phyloP scores from a whole-genome alignment of 345 rosid species.

The Aquilaria yunnanensis region DNA sequence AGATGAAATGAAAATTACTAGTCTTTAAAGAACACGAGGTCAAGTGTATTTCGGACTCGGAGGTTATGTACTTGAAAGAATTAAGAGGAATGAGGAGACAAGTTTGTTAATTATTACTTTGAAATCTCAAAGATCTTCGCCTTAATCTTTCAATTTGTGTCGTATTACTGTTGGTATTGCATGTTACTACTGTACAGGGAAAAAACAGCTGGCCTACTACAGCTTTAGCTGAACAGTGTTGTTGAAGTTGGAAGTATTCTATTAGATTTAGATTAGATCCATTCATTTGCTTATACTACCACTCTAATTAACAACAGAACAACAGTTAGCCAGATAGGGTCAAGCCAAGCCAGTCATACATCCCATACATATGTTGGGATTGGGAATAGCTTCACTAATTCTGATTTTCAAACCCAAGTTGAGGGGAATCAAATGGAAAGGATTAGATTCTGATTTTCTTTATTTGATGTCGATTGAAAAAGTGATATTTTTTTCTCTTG shows the following conservation, averaged over 20 bases:
- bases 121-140: constrained; percentile 10
- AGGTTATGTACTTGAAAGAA: constrained; percentile 14
- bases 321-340: background rate
- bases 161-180: background rate
- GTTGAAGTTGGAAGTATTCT: background rate
- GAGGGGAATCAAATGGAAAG: background rate
- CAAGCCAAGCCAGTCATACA: constrained; percentile 13
- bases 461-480: background rate
- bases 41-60: background rate
- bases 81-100: constrained; percentile 13
- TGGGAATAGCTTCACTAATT: too few species aligned
- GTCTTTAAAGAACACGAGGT: background rate
- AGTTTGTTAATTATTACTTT: constrained; percentile 9
- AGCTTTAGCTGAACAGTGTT: background rate
- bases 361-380: constrained; percentile 4
- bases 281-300: background rate
- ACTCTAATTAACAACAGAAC: background rate
- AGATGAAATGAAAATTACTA: constrained; percentile 37
- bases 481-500: background rate
- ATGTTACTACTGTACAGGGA: constrained; percentile 1
- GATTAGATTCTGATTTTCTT: background rate
- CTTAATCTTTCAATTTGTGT: constrained; percentile 15
- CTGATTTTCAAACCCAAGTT: too few species aligned
- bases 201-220: background rate
- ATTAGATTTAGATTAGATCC: background rate